These are phyloP conservation scores for Grosmannia clavigera DNA, from an alignment of 2,329 filamentous ascomycete species.

Conservation along the genomic window DNA sequence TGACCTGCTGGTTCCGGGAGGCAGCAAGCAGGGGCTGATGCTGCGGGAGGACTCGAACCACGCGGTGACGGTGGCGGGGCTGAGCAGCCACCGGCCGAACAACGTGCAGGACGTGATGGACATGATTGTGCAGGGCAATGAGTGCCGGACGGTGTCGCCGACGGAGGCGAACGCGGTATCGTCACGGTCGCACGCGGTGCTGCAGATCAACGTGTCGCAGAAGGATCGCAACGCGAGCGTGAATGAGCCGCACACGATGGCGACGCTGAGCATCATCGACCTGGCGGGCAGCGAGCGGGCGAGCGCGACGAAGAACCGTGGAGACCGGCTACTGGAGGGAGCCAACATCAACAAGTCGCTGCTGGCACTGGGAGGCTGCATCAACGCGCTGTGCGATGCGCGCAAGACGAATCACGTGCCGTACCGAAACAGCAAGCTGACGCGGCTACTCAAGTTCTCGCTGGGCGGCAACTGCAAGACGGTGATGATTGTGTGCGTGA, in stretches of 20 bases:
- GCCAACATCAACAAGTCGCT: constrained; percentile 99
- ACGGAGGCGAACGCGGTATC: constrained; percentile 97
- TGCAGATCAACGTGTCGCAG: constrained; percentile 92
- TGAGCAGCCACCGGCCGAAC: constrained; percentile 82
- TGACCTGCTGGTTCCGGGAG: constrained; percentile 77
- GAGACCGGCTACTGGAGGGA: constrained; percentile 80
- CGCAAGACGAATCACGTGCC: constrained; percentile 88
- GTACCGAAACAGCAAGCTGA: constrained; percentile 96
- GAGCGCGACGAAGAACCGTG: constrained; percentile 91
- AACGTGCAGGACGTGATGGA: constrained; percentile 98
- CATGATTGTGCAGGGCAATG: constrained; percentile 92
- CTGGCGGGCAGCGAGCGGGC: constrained; percentile 91
- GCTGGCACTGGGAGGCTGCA: constrained; percentile 87
- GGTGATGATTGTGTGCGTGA: constrained; percentile 99
- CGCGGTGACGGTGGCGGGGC: constrained; percentile 76
- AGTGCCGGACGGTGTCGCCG: constrained; percentile 87
- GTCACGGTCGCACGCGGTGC: constrained; percentile 88
- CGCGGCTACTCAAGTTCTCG: constrained; percentile 88
- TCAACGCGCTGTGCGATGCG: constrained; percentile 92
- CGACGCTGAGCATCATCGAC: constrained; percentile 95
- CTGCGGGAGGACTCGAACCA: constrained; percentile 91
- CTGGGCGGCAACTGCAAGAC: constrained; percentile 97
- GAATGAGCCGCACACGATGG: constrained; percentile 95
- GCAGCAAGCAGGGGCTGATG: constrained; percentile 75
- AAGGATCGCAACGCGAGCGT: constrained; percentile 88